Percentiles rank a stretch among this genome's conserved stretches.
Conservation (phyloP, 2,329 filamentous ascomycete genomes). For the Chrysoporthe austroafricana region DNA sequence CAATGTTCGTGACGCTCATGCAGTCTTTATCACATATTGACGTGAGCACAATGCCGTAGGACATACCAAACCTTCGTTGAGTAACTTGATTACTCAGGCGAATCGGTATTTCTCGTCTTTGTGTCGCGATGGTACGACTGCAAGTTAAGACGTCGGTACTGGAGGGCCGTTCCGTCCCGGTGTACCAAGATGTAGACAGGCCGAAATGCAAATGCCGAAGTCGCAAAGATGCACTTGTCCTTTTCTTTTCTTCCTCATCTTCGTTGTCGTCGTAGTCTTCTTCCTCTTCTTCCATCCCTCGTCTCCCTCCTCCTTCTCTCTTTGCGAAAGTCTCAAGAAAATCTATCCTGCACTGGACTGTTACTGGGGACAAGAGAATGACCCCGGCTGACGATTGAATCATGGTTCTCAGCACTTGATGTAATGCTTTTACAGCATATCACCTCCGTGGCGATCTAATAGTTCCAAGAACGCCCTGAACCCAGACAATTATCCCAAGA, state of each 20-base stretch:
- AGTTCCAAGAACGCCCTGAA: too few relatives aligned
- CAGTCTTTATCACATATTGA: neutral
- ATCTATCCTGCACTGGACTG: neutral
- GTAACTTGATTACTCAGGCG: neutral
- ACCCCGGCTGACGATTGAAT: neutral
- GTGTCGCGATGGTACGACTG: neutral
- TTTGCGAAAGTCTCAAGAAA: neutral
- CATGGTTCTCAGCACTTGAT: neutral
- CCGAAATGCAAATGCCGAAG: neutral
- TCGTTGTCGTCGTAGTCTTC: too few relatives aligned
- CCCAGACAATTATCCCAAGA: neutral
- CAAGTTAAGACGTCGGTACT: neutral
- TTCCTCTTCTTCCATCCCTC: neutral
- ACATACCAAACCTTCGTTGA: neutral
- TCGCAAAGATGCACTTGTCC: neutral
- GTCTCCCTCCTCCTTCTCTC: neutral
- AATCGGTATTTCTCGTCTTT: neutral
- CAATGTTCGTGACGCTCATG: neutral
- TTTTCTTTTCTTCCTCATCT: neutral
- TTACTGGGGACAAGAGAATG: neutral
- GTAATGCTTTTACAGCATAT: neutral
- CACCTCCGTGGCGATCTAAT: neutral
- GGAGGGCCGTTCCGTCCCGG: neutral
- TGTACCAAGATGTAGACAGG: neutral
- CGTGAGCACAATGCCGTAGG: neutral